Evolutionary conservation across 305 asterid genomes (phyloP), one percentile per base, ranked within the genome.

Genomic region (Lippia alba): DNA sequence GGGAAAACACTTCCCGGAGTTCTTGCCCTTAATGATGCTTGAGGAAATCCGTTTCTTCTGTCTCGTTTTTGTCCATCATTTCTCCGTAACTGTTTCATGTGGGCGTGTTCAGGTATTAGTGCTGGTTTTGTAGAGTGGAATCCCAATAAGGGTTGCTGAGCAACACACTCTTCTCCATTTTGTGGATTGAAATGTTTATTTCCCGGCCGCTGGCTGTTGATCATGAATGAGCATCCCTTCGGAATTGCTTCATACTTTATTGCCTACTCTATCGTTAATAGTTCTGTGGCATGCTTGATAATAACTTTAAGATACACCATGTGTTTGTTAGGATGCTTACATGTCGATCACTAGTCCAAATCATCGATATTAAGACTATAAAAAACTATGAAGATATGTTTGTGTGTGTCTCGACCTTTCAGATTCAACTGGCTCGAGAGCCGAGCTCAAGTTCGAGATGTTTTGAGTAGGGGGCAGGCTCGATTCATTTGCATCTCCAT

Each of bases 1-100:
- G 97, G 97, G 41, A 91, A 91, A 64, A 12, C 75, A 45, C 89
- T 91, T 4, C 96, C 96, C 12, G 97, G 97, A 19, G 96, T 86
- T 71, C 86, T 90, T 61, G 96, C 97, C 66, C 93, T 91, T 24
- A 57, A 91, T 24, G 94, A 91, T 7, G 96, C 92, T 54, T 89
- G 58, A 82, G 70, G 46, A 11, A 19, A 56, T 12, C 17, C 17
- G 0, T 33, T 12, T 10, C 18, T 34, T 45, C 41, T 55, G 19
- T 69, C 9, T 54, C 15, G 4, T 56, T 57, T 66, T 56, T 39
- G 32, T 9, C 49, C 59, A 15, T 49, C 39, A 10, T 11, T 15
- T 17, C 6, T 59, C 59, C 54, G 12, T 30, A 8, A 18, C 74
- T 61, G 16, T 49, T 33, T n/a, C 18, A 8, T 46, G 1, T 5